Percentiles rank a stretch among this genome's conserved stretches.
These are phyloP conservation scores for Xeromyces bisporus DNA, from an alignment of 495 filamentous ascomycete species.

Conservation along the genomic window DNA sequence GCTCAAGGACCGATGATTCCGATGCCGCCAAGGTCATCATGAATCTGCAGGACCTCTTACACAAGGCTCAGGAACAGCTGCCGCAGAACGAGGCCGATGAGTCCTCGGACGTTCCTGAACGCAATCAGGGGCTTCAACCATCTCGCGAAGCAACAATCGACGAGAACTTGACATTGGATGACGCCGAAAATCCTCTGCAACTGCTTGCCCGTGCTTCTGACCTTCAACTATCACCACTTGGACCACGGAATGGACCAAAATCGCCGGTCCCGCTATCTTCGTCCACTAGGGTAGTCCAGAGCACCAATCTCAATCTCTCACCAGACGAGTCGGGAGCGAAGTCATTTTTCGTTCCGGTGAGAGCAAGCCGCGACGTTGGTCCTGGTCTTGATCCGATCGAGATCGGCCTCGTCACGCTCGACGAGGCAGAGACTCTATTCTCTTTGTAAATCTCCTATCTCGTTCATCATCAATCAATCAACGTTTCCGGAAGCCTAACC, in stretches of 20 bases:
- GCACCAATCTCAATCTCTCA: neutral
- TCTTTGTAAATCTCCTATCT: slow-evolving; percentile 36
- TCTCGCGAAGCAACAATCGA: slow-evolving; percentile 17
- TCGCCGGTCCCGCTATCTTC: slow-evolving; percentile 7
- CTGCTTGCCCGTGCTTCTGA: slow-evolving; percentile 54
- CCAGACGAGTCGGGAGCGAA: slow-evolving; percentile 11
- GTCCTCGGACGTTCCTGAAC: slow-evolving; percentile 13
- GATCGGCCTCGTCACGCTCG: slow-evolving; percentile 41
- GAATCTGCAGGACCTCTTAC: slow-evolving; percentile 38
- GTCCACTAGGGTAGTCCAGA: slow-evolving; percentile 3
- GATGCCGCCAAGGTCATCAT: slow-evolving; percentile 38
- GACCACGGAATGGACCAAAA: slow-evolving; percentile 6
- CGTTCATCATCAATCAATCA: too few species aligned
- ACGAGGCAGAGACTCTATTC: slow-evolving; percentile 47
- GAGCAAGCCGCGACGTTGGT: slow-evolving; percentile 42
- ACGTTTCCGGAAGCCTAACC: slow-evolving; percentile 1
- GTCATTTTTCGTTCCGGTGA: slow-evolving; percentile 44
- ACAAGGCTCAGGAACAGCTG: slow-evolving; percentile 25
- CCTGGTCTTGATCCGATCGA: slow-evolving; percentile 49
- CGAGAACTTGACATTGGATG: slow-evolving; percentile 43
- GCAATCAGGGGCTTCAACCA: slow-evolving; percentile 9
- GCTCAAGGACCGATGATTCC: slow-evolving; percentile 34
- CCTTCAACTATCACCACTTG: slow-evolving; percentile 37
- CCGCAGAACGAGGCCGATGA: slow-evolving; percentile 12
- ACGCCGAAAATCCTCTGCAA: slow-evolving; percentile 59